Base-by-base conservation (phyloP, 768 basidiomycete species). In the Trametes cingulata region DNA sequence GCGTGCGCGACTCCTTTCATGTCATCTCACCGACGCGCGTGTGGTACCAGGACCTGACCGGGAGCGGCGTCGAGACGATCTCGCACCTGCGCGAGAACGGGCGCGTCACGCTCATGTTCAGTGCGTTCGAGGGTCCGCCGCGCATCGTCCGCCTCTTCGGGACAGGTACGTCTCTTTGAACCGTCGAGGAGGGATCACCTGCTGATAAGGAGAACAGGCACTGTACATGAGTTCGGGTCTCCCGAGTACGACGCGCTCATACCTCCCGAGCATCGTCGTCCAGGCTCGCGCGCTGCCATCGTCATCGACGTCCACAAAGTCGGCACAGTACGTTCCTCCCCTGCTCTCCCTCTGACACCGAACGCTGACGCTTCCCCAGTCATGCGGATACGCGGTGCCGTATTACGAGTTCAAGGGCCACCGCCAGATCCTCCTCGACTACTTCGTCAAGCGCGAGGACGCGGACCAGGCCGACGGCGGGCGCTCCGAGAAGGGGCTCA, bases 21-120 rank as follows among this genome's bases (percentile, higher is more conserved):
- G 68, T 88, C 61, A 73, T 81, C 17, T 75, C 82, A 56, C 71
- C 78, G 19, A 81, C 76, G 41, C 74, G 71, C 46, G 84, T 86
- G 2, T 90, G 88, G 88, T 90, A 90, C 62, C 86, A 90, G 66
- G 88, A 90, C 68, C 76, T 88, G 45, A 85, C 83, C 19, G 88
- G 88, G 9, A 85, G 85, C 61, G 87, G 87, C 86, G 60, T 41
- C 39, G 85, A 86, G 69, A 86, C 84, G 0, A 78, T 85, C 42
- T 74, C 85, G 1, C 86, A 87, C 63, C 49, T 87, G 35, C 76
- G 81, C n/a, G 85, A 87, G 65, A 88, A 88, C 63, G 81, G 79
- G 1, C 73, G 86, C 17, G 79, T 88, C 33, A 86, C 85, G 0
- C 74, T 87, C 57, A 69, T 87, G 69, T 87, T 88, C 72, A 75